Evolutionary conservation across 495 filamentous ascomycete species (phyloP).

Genomic region (Peziza echinospora): DNA sequence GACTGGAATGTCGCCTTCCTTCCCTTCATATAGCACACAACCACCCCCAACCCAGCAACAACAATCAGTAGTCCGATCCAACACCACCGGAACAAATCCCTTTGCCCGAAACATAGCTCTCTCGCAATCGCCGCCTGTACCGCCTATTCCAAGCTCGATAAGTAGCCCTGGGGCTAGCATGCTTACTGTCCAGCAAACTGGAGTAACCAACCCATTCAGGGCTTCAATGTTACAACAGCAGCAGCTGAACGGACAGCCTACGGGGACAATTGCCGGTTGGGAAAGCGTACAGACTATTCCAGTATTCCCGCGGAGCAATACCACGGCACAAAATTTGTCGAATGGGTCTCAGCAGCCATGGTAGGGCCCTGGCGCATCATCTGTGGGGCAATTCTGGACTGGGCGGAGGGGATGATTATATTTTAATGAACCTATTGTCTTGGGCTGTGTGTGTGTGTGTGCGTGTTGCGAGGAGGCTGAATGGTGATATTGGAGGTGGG

Average conservation of each 20-base stretch:
- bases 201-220: slow-evolving; percentile 86
- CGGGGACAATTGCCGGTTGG: slow-evolving; percentile 60
- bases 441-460: too few relatives aligned
- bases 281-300: slow-evolving; percentile 61
- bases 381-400: too few relatives aligned
- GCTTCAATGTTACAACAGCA: slow-evolving; percentile 44
- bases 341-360: too few relatives aligned
- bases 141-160: slow-evolving; percentile 8
- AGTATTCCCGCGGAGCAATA: slow-evolving; percentile 51
- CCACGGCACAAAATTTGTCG: too few relatives aligned
- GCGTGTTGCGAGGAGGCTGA: too few relatives aligned
- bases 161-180: not conserved
- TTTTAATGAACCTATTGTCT: too few relatives aligned
- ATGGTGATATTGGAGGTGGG: too few relatives aligned
- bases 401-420: too few relatives aligned
- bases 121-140: slow-evolving; percentile 11
- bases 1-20: slow-evolving; percentile 26
- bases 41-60: slow-evolving; percentile 15
- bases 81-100: slow-evolving; percentile 48
- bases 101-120: slow-evolving; percentile 32
- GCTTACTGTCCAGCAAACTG: slow-evolving; percentile 30
- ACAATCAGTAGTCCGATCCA: slow-evolving; percentile 34
- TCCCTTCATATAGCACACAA: slow-evolving; percentile 25
- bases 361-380: too few relatives aligned
- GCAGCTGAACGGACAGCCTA: slow-evolving; percentile 14